Conservation (phyloP, 2,329 filamentous ascomycete species). For the Coleophoma eucalyptorum region DNA sequence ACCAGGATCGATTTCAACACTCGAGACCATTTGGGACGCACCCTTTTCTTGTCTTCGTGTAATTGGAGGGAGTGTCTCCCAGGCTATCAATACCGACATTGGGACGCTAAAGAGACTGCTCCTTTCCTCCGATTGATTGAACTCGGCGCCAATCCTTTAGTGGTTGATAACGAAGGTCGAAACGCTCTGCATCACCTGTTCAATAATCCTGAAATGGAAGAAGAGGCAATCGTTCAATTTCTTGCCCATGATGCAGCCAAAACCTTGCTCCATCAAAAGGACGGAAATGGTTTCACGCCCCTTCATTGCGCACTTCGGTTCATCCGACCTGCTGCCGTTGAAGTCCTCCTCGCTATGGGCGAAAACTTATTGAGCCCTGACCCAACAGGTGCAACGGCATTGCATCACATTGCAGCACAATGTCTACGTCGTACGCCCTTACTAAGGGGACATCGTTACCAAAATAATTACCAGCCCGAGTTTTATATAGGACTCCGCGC, state of each 20-base stretch:
- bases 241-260: constrained; percentile 8
- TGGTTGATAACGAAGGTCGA: constrained; percentile 10
- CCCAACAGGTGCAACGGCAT: constrained; percentile 7
- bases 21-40: constrained; percentile 14
- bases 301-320: constrained; percentile 2
- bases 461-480: background rate
- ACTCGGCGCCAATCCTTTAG: constrained; percentile 8
- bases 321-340: background rate
- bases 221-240: constrained; percentile 16
- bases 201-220: constrained; percentile 12
- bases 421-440: background rate
- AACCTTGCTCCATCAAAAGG: constrained; percentile 5
- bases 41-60: constrained; percentile 17
- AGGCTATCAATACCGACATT: constrained; percentile 7
- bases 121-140: constrained; percentile 12
- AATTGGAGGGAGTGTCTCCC: constrained; percentile 9
- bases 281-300: constrained; percentile 9
- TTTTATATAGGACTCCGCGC: constrained; percentile 7
- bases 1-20: constrained; percentile 16
- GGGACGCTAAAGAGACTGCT: constrained; percentile 5
- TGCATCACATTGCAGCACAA: constrained; percentile 9
- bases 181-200: constrained; percentile 17
- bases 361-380: constrained; percentile 8
- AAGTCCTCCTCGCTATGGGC: constrained; percentile 3
- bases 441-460: background rate